Percentiles rank a stretch among this genome's conserved stretches.
Conservation (phyloP, 257 asterid species). For the Mitragyna speciosa region DNA sequence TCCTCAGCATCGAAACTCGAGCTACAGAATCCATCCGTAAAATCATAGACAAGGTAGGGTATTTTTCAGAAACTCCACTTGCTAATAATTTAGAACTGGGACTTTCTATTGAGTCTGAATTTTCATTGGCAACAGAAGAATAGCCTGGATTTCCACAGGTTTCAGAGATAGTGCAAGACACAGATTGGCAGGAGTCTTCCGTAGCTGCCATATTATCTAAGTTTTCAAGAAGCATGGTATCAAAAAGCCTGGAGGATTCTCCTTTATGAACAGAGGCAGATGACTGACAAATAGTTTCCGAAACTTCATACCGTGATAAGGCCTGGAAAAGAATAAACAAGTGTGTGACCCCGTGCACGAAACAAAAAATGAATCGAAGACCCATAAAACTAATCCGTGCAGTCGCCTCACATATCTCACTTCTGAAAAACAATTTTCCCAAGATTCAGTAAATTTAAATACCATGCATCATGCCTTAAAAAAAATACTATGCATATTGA, state of each 20-base stretch:
- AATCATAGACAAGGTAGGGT: conserved; percentile 59
- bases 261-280: conserved; percentile 8
- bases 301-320: conserved; percentile 45
- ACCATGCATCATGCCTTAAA: too few relatives aligned
- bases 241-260: conserved; percentile 15
- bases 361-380: not conserved
- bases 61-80: conserved; percentile 21
- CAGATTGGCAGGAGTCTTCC: conserved; percentile 5
- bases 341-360: not conserved
- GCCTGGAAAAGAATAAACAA: conserved; percentile 41
- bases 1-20: conserved; percentile 65
- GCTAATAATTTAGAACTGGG: conserved; percentile 16
- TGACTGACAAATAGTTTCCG: conserved; percentile 23
- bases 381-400: not conserved
- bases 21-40: conserved; percentile 65
- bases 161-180: not conserved
- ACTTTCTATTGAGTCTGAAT: conserved; percentile 21
- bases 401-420: not conserved
- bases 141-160: not conserved
- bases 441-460: too few relatives aligned
- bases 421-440: too few relatives aligned
- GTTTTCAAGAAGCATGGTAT: not conserved
- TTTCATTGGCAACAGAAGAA: not conserved
- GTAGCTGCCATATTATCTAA: not conserved
- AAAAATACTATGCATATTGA: too few relatives aligned